Base-by-base conservation (phyloP, 345 rosid species). In the Eutrema heterophyllum region DNA sequence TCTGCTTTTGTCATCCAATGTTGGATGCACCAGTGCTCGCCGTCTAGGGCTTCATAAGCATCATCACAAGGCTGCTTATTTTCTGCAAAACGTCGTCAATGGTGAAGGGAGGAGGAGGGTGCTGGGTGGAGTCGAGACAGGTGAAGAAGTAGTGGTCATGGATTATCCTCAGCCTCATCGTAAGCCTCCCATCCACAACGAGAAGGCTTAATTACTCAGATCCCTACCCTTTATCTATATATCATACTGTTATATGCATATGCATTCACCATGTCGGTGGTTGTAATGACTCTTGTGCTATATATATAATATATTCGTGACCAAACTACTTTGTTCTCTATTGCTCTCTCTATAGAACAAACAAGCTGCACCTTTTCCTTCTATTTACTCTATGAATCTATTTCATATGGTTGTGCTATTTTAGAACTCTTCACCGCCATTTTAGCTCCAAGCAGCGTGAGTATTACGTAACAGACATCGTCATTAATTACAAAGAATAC, bases 181-280 rank as follows among this genome's bases (percentile, higher is more conserved):
- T 33, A 91, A 91, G 56, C 98, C 98, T 50, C 98, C 98, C 44
- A 93, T 93, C 81, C 98, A 93, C 80, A 93, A 93, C 70, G 87
- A 84, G 70, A 88, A 87, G 72, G 70, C 81, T 40, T 87, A 79
- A 66, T 50, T 36, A 43, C 53, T 6, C 2, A 30, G 18, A 71
- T 64, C 40, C 26, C 0, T 36, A 26, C 41, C 40, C 3, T 14
- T 9, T 27, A 7, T 64, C 21, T 76, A 15, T 51, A 5, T 66
- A 53, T 44, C 46, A 46, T 41, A 39, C 33, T 64, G 44, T 76
- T 69, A 29, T 76, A 46, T 76, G 58, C 75, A 54, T 70, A 75
- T 61, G 71, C 80, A 76, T 76, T 64, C 75, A 70, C 80, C 75
- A 70, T 76, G 44, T 70, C 55, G 60, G 40, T 76, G 80, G 80